Evolutionary conservation across 345 rosid genomes (phyloP).

Genomic region (Mercurialis annua): DNA sequence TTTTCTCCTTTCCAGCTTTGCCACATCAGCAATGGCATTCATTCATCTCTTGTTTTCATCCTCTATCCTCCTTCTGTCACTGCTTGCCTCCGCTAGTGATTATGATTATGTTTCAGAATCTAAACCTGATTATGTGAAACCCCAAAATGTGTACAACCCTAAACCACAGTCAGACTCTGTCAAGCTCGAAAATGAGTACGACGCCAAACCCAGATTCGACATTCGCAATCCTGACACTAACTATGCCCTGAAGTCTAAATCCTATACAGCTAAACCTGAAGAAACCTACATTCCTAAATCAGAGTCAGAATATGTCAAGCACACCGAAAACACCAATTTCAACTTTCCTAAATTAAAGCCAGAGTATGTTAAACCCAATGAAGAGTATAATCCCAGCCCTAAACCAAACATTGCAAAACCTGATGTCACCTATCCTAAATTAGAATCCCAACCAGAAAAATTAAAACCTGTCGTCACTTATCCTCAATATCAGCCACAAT

Average conservation of each 20-base stretch:
- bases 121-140: too few species aligned
- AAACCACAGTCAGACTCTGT: background rate
- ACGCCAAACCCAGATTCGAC: background rate
- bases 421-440: background rate
- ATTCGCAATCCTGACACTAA: background rate
- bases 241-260: background rate
- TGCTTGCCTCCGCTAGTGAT: constrained; percentile 17
- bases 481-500: too few species aligned
- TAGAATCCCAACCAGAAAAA: too few species aligned
- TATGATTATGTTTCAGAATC: background rate
- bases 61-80: constrained; percentile 29
- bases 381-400: too few species aligned
- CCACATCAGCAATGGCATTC: constrained; percentile 14
- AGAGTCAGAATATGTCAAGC: too few species aligned
- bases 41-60: constrained; percentile 8
- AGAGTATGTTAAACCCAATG: too few species aligned
- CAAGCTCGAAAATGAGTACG: background rate
- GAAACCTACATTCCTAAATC: too few species aligned
- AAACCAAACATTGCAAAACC: background rate
- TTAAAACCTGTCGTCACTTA: too few species aligned
- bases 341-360: background rate
- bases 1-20: background rate
- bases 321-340: too few species aligned
- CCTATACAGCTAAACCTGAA: too few species aligned
- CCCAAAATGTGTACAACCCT: background rate